Conservation (phyloP, 306 rosid species). For the Quillaja saponaria region DNA sequence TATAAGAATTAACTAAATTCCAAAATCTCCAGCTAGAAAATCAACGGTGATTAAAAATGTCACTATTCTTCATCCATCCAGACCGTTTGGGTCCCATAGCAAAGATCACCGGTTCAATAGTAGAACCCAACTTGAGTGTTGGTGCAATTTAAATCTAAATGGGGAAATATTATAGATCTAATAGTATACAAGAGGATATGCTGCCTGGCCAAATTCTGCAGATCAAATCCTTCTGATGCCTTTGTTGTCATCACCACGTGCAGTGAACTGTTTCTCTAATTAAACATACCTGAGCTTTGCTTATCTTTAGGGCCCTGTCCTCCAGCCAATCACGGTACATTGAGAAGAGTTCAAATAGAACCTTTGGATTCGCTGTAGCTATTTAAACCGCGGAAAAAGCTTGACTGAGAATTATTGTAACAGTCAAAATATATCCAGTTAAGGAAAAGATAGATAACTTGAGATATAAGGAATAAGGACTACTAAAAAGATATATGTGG, state of each 20-base stretch:
- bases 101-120: no score
- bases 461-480: slow-evolving; percentile 11
- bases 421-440: slow-evolving; percentile 5
- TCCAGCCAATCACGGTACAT: slow-evolving; percentile 82
- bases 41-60: slow-evolving; percentile 4
- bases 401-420: slow-evolving; percentile 15
- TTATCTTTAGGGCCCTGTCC: slow-evolving; percentile 58
- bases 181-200: not conserved
- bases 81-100: not conserved
- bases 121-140: not conserved
- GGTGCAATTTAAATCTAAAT: not conserved
- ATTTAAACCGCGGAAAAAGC: slow-evolving; percentile 28
- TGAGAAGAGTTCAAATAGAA: slow-evolving; percentile 81
- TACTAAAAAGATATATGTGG: slow-evolving; percentile 2
- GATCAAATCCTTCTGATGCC: slow-evolving; percentile 3
- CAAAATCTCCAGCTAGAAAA: slow-evolving; percentile 3
- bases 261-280: slow-evolving; percentile 1
- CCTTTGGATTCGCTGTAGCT: slow-evolving; percentile 79
- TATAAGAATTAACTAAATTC: slow-evolving; percentile 8
- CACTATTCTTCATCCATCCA: not conserved
- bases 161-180: not conserved
- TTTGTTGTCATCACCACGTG: not conserved
- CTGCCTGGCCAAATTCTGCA: slow-evolving; percentile 2
- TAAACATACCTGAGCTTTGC: slow-evolving; percentile 72
- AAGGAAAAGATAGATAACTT: slow-evolving; percentile 18